Conservation (phyloP, 73 alveolate genomes). For the Paramecium pentaurelia region DNA sequence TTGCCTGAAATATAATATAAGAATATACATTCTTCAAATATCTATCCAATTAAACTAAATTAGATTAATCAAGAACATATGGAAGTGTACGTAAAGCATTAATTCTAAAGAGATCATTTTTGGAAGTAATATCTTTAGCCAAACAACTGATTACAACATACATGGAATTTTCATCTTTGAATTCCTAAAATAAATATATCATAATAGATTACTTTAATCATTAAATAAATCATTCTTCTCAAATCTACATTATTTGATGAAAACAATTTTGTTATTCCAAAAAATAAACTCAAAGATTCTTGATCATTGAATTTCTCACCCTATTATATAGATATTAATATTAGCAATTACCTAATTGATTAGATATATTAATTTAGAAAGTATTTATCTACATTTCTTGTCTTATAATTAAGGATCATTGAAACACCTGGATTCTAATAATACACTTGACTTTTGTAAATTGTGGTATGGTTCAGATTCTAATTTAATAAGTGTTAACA, state of each 20-base stretch:
- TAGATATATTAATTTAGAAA: conserved; percentile 42
- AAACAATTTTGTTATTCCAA: conserved; percentile 41
- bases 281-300: conserved; percentile 38
- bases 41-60: conserved; percentile 50
- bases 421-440: conserved; percentile 45
- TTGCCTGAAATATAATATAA: conserved; percentile 42
- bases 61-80: conserved; percentile 35
- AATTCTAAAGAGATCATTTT: conserved; percentile 46
- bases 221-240: conserved; percentile 56
- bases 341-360: neutral
- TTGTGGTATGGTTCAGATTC: conserved; percentile 56
- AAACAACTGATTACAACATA: conserved; percentile 48
- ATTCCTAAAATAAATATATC: neutral
- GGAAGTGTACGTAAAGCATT: conserved; percentile 57
- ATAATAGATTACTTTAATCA: conserved; percentile 39
- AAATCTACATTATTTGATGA: conserved; percentile 47
- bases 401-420: conserved; percentile 40
- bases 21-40: conserved; percentile 50
- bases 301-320: conserved; percentile 50
- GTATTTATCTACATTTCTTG: conserved; percentile 47
- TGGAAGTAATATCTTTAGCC: conserved; percentile 47
- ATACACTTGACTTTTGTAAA: conserved; percentile 36
- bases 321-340: neutral
- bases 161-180: conserved; percentile 53
- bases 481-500: neutral